A percentile compares a stretch with the other conserved stretches of the same genome.
These are phyloP conservation scores for Coniochaeta sp. DNA, from an alignment of 2,329 filamentous ascomycete genomes.

Conservation along the genomic window DNA sequence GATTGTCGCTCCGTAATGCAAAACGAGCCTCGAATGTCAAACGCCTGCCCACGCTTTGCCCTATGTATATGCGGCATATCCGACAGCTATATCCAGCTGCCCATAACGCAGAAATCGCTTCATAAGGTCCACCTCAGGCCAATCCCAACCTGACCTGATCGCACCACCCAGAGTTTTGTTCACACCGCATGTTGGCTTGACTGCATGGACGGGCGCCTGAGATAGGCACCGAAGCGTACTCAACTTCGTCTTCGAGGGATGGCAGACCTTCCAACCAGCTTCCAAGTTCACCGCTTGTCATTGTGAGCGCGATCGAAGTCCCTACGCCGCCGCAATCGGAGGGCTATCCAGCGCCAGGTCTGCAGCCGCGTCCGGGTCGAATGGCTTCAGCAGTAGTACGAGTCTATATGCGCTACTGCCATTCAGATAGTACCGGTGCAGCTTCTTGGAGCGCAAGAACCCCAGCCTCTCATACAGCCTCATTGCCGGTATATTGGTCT, in stretches of 20 bases:
- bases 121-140: not conserved
- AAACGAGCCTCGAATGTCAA: not conserved
- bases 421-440: constrained; percentile 94
- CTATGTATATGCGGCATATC: not conserved
- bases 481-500: constrained; percentile 83
- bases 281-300: not conserved
- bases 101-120: not conserved
- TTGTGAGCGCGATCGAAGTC: not conserved
- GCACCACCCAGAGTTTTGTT: too few species aligned
- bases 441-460: constrained; percentile 83
- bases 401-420: constrained; percentile 91
- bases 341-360: constrained; percentile 23
- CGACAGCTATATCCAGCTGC: not conserved
- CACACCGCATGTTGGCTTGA: too few species aligned
- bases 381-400: constrained; percentile 65
- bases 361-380: constrained; percentile 30
- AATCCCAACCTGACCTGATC: too few species aligned
- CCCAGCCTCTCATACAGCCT: constrained; percentile 88
- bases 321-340: constrained; percentile 13
- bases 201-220: too few species aligned
- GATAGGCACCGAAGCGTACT: too few species aligned
- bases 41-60: not conserved
- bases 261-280: too few species aligned
- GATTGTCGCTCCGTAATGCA: not conserved
- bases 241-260: too few species aligned